Evolutionary conservation across 176 grass and related monocot species (phyloP), one percentile per base, ranked within the genome.

Genomic region (Bonia amplexicaulis): DNA sequence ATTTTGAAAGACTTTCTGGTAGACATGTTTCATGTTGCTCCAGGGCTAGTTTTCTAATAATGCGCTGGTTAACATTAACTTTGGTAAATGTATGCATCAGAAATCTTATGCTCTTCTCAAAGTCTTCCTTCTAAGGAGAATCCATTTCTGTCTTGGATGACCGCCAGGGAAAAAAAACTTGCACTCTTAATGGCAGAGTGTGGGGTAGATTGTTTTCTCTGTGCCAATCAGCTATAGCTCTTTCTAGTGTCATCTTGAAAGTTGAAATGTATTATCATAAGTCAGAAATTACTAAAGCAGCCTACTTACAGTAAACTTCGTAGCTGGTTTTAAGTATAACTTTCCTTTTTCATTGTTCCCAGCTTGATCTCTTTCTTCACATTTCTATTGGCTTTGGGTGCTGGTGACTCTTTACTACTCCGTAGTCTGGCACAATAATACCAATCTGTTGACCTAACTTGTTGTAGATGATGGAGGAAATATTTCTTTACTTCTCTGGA

Each of bases 401-500:
- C 55, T 84, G 57, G 42, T 64, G 51, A 74, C 27, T 33, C 16
- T 69, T 82, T 70, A 47, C 25, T 85, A 7, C 40, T 7, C 22
- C 20, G 27, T 27, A 27, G 6, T 80, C 35, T 51, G 54, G 35
- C 60, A 59, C 42, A 75, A 6, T 77, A 63, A 71, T 78, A 26
- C 23, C 8, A 54, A 45, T 74, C 27, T 84, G 10, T 84, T 61
- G 31, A 55, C 41, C 75, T 68, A 51, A 71, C 72, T 31, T 88
- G 27, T 71, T 73, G 8, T 86, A 95, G 96, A 91, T 98, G 87
- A 90, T 98, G 96, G 96, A 92, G 67, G 96, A 98, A 83, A 84
- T 98, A 80, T 98, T 98, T 90, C 89, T 98, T 89, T 90, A 98
- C 62, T 86, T 98, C 78, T 90, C 96, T 77, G 96, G 96, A 88